Percentiles rank a stretch among this genome's conserved stretches.
These are phyloP conservation scores for Aspergillus asperescens DNA, from an alignment of 495 filamentous ascomycete genomes.

Conservation along the genomic window DNA sequence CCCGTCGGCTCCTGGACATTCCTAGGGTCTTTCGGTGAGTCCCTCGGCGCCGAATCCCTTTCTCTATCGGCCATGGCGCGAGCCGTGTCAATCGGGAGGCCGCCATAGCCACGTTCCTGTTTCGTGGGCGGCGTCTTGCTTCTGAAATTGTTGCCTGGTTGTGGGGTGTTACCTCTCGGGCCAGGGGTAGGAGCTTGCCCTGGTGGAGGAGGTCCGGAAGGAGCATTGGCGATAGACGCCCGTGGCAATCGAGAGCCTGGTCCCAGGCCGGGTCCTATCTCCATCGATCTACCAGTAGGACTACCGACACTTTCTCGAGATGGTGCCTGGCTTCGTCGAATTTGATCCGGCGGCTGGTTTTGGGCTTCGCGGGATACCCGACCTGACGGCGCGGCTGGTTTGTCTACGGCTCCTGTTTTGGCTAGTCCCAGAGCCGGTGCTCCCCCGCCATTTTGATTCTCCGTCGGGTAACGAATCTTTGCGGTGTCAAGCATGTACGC, in stretches of 20 bases:
- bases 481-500: constrained; percentile 88
- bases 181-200: constrained; percentile 80
- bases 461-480: constrained; percentile 92
- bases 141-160: constrained; percentile 36
- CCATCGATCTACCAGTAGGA: constrained; percentile 30
- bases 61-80: constrained; percentile 43
- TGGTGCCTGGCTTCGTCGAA: constrained; percentile 44
- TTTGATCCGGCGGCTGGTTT: constrained; percentile 48
- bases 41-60: constrained; percentile 48
- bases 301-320: constrained; percentile 52
- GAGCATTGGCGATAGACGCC: constrained; percentile 62
- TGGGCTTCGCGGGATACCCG: constrained; percentile 61
- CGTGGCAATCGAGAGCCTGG: constrained; percentile 63
- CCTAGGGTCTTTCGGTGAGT: constrained; percentile 41
- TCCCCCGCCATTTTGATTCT: constrained; percentile 50
- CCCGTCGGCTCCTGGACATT: constrained; percentile 38
- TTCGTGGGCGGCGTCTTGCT: constrained; percentile 60
- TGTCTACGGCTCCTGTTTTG: constrained; percentile 37
- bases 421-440: constrained; percentile 25
- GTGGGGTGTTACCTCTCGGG: constrained; percentile 49
- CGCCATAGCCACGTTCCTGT: constrained; percentile 40
- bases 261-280: constrained; percentile 29
- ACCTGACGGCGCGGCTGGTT: constrained; percentile 29
- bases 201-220: constrained; percentile 78
- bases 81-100: constrained; percentile 48